phyloP scores from a whole-genome alignment of 1,139 yeast genomes.

The Blastobotrys capitulatus region DNA sequence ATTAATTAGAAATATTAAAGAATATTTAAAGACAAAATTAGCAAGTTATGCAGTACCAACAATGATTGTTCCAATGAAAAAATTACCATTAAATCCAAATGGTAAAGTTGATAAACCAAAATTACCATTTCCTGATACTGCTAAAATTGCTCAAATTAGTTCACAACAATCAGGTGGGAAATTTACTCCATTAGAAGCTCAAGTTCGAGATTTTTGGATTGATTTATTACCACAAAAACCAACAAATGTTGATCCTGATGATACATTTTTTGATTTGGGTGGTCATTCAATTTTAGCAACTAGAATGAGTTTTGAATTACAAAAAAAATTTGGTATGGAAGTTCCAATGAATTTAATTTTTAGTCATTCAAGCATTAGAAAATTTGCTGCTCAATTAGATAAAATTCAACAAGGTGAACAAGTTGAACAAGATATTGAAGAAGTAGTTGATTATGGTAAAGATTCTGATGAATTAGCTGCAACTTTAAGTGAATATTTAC shows the following conservation, averaged over 20 bases:
- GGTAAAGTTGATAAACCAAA: slow-evolving; percentile 98
- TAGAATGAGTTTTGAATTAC: slow-evolving; percentile 87
- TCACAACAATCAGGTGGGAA: slow-evolving; percentile 30
- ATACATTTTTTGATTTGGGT: slow-evolving; percentile 94
- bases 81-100: slow-evolving; percentile 91
- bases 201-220: slow-evolving; percentile 78
- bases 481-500: slow-evolving; percentile 36
- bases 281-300: slow-evolving; percentile 98
- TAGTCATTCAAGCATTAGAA: slow-evolving; percentile 77
- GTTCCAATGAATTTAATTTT: slow-evolving; percentile 87
- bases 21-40: slow-evolving; percentile 77
- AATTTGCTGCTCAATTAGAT: slow-evolving; percentile 70
- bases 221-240: slow-evolving; percentile 82
- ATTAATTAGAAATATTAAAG: slow-evolving; percentile 73
- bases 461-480: slow-evolving; percentile 64
- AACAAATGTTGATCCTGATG: slow-evolving; percentile 65
- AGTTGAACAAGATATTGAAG: slow-evolving; percentile 22
- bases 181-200: slow-evolving; percentile 59
- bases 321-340: slow-evolving; percentile 71
- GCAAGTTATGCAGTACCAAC: slow-evolving; percentile 95
- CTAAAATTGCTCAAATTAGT: slow-evolving; percentile 70
- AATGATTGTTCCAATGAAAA: slow-evolving; percentile 77
- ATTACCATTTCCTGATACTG: slow-evolving; percentile 88
- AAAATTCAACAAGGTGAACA: slow-evolving; percentile 38
- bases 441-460: slow-evolving; percentile 43